Conservation (phyloP, 352 stramenopile genomes). For the Globisporangium alternatum region DNA sequence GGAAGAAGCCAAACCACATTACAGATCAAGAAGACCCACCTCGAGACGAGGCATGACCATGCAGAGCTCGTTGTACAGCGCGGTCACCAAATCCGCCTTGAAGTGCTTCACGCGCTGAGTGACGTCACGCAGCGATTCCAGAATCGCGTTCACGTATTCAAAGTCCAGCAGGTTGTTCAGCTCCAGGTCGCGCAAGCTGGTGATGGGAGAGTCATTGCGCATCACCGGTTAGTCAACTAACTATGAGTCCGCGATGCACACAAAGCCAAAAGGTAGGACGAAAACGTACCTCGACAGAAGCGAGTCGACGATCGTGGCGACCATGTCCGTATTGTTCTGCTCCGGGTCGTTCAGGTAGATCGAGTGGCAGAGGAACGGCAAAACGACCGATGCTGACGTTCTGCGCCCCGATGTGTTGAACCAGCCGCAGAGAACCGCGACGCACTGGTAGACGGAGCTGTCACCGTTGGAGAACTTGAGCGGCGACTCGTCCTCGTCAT, state of each 20-base stretch:
- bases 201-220: not conserved
- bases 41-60: slow-evolving; percentile 56
- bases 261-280: not conserved
- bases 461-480: slow-evolving; percentile 20
- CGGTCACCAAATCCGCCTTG: slow-evolving; percentile 23
- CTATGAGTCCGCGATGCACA: not conserved
- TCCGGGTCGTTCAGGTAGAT: slow-evolving; percentile 23
- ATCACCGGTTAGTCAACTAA: not conserved
- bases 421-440: slow-evolving; percentile 41
- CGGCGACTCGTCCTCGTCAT: slow-evolving; percentile 20
- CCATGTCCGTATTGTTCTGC: slow-evolving; percentile 12
- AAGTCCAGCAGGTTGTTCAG: slow-evolving; percentile 44
- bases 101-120: slow-evolving; percentile 35
- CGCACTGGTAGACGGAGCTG: slow-evolving; percentile 35
- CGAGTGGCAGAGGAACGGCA: slow-evolving; percentile 36
- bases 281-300: slow-evolving; percentile 25
- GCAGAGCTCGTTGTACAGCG: slow-evolving; percentile 37
- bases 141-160: slow-evolving; percentile 41
- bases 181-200: slow-evolving; percentile 39
- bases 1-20: not conserved
- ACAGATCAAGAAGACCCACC: slow-evolving; percentile 24
- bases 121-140: slow-evolving; percentile 64
- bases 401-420: slow-evolving; percentile 24
- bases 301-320: slow-evolving; percentile 18
- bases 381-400: slow-evolving; percentile 33